Conservation (phyloP, 768 basidiomycete species). For the Tricholoma sp. region DNA sequence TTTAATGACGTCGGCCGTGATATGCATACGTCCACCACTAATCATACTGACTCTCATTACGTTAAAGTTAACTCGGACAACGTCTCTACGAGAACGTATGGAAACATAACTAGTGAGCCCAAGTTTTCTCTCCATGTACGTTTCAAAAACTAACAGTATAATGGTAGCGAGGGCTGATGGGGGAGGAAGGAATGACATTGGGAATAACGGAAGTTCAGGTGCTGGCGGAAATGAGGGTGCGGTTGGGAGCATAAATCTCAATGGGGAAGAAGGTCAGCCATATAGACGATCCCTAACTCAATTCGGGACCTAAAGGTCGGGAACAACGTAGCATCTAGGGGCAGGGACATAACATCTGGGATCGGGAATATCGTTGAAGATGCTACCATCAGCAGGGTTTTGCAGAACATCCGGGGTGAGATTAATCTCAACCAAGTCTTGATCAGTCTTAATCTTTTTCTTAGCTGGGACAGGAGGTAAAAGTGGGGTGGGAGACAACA, state of each 20-base stretch:
- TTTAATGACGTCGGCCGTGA: neutral
- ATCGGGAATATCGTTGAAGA: neutral
- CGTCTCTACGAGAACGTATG: neutral
- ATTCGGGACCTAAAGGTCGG: neutral
- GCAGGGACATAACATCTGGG: neutral
- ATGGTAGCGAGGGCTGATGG: neutral
- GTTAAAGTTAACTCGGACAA: neutral
- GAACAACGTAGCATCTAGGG: neutral
- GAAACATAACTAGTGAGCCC: neutral
- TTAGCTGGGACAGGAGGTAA: neutral
- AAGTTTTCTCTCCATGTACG: neutral
- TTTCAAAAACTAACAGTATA: neutral
- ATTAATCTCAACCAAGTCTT: neutral
- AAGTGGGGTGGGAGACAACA: neutral
- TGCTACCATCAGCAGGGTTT: neutral
- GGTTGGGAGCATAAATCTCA: neutral
- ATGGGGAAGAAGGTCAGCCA: neutral
- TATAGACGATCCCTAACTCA: neutral
- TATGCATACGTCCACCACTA: neutral
- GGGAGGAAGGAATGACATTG: neutral
- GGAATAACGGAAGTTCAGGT: neutral
- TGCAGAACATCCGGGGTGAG: neutral
- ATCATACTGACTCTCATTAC: neutral
- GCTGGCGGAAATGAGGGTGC: neutral
- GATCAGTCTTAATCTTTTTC: neutral